Conservation (phyloP, 768 basidiomycete species). For the Amanita phalloides region DNA sequence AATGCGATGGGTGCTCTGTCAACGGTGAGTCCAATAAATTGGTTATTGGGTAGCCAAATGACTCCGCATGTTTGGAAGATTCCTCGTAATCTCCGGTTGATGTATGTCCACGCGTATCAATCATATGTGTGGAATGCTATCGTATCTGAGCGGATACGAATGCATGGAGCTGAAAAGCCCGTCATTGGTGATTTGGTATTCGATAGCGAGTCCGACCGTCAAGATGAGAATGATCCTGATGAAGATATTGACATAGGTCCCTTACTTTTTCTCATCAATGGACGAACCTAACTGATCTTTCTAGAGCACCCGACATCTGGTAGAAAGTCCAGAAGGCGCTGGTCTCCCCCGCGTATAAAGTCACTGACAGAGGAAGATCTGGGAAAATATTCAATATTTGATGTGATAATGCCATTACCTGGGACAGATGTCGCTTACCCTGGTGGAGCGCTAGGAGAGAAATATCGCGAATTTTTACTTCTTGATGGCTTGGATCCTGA, state of each 20-base stretch:
- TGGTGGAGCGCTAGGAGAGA: constrained; percentile 75
- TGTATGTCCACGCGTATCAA: constrained; percentile 99
- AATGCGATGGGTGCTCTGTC: constrained; percentile 85
- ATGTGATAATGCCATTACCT: constrained; percentile 96
- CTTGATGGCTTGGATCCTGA: constrained; percentile 87
- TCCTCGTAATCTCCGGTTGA: constrained; percentile 85
- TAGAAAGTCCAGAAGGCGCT: constrained; percentile 39
- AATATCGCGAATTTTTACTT: constrained; percentile 70
- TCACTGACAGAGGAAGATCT: constrained; percentile 70
- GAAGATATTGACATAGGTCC: constrained; percentile 19
- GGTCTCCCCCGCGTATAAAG: constrained; percentile 62
- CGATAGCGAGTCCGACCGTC: constrained; percentile 30
- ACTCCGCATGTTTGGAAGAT: constrained; percentile 42
- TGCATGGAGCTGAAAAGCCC: constrained; percentile 61
- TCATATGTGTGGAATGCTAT: constrained; percentile 98
- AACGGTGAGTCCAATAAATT: constrained; percentile 38
- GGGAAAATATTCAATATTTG: constrained; percentile 78
- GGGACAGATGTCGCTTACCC: constrained; percentile 93
- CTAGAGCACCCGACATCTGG: constrained; percentile 16
- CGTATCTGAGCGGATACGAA: constrained; percentile 84
- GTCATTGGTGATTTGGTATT: constrained; percentile 89
- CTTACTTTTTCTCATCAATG: not conserved
- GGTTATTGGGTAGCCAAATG: not conserved
- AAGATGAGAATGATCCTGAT: constrained; percentile 21
- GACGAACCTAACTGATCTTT: constrained; percentile 4